These are phyloP conservation scores for Pleurozium schreberi DNA, from an alignment of 225 moss, liverwort and hornwort genomes.

Conservation along the genomic window DNA sequence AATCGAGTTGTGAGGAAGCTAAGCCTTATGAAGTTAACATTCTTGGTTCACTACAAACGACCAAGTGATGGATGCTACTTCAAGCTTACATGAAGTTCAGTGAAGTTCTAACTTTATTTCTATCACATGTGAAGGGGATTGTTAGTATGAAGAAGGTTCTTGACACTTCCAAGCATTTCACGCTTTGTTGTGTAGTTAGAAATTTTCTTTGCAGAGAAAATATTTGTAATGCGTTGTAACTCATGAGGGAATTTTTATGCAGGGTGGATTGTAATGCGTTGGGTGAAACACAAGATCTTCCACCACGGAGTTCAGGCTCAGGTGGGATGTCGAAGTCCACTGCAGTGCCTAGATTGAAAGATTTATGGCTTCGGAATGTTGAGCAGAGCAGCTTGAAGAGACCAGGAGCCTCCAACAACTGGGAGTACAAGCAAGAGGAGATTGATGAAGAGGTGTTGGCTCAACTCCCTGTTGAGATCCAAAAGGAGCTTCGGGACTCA, in stretches of 20 bases:
- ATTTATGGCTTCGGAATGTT: slow-evolving; percentile 44
- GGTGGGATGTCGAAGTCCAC: neutral
- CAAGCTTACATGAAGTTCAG: neutral
- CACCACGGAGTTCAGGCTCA: neutral
- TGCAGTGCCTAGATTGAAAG: slow-evolving; percentile 30
- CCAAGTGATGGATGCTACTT: neutral
- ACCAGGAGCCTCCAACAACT: neutral
- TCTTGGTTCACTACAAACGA: neutral
- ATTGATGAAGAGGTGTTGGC: slow-evolving; percentile 61
- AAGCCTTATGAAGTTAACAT: neutral
- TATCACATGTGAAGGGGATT: neutral
- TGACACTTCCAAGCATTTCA: too few relatives aligned
- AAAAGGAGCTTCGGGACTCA: slow-evolving; percentile 53
- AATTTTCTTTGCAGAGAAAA: neutral
- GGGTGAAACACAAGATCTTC: neutral
- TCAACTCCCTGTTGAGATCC: slow-evolving; percentile 63
- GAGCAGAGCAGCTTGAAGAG: neutral
- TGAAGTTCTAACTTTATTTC: neutral
- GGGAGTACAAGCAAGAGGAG: slow-evolving; percentile 55
- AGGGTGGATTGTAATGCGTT: neutral
- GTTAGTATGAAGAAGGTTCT: neutral
- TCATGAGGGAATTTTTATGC: neutral
- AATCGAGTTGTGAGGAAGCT: neutral
- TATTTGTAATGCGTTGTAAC: neutral
- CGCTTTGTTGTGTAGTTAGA: neutral